Conservation (phyloP, 148 eudicot genomes). For the Vaccinium myrtillus region DNA sequence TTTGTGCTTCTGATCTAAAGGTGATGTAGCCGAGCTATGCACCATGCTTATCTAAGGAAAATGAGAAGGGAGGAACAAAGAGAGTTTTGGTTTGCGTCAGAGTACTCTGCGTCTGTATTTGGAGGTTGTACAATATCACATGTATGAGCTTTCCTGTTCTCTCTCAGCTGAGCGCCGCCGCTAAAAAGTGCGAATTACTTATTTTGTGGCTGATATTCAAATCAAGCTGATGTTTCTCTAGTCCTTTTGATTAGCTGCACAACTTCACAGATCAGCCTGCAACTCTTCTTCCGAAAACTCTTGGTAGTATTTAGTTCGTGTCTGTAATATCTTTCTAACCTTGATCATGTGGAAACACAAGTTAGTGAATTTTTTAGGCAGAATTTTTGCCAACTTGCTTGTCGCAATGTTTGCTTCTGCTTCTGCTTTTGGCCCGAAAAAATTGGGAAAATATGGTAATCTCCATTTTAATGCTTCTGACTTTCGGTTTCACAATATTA, state of each 20-base stretch:
- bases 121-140: neutral
- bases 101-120: neutral
- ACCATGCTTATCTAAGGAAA: neutral
- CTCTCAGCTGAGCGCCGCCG: neutral
- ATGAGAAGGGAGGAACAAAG: neutral
- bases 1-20: neutral
- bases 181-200: no score
- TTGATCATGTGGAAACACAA: neutral
- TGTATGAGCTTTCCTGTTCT: neutral
- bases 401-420: no score
- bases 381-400: neutral
- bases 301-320: neutral
- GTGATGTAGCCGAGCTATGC: constrained; percentile 5
- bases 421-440: neutral
- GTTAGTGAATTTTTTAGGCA: neutral
- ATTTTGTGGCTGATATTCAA: neutral
- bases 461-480: neutral
- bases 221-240: neutral
- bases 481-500: neutral
- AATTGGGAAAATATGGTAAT: neutral
- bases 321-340: neutral
- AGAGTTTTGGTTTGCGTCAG: neutral
- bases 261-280: neutral
- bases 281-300: neutral
- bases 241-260: neutral